Conservation (phyloP, 2,329 filamentous ascomycete genomes). For the Pseudocercospora crystallina region DNA sequence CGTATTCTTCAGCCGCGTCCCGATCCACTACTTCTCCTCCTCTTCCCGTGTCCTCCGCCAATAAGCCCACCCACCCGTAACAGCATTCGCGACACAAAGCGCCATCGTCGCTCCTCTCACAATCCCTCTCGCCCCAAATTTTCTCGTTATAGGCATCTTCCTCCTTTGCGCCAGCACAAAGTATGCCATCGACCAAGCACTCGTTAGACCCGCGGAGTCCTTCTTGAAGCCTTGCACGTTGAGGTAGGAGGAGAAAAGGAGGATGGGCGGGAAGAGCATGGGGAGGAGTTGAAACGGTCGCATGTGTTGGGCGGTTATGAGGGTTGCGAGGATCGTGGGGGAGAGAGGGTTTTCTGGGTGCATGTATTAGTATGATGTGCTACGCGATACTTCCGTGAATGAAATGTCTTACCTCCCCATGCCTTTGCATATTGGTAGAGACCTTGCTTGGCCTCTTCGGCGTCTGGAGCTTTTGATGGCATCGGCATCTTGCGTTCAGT, state of each 20-base stretch:
- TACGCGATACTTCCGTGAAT: background rate
- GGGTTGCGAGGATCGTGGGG: slow-evolving; percentile 63
- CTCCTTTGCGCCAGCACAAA: slow-evolving; percentile 62
- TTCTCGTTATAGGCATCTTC: slow-evolving; percentile 49
- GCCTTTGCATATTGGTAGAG: slow-evolving; percentile 47
- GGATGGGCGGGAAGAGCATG: slow-evolving; percentile 65
- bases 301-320: slow-evolving; percentile 65
- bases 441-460: slow-evolving; percentile 41
- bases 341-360: slow-evolving; percentile 62
- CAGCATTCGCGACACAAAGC: slow-evolving; percentile 52
- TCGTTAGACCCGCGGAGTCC: slow-evolving; percentile 63
- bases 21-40: slow-evolving; percentile 10
- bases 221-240: slow-evolving; percentile 63
- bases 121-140: slow-evolving; percentile 52
- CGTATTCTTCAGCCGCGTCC: too few species aligned
- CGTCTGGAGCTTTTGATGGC: slow-evolving; percentile 38
- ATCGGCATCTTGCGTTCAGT: slow-evolving; percentile 42
- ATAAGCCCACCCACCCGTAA: slow-evolving; percentile 54
- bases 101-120: slow-evolving; percentile 55
- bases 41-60: slow-evolving; percentile 22
- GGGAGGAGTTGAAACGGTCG: slow-evolving; percentile 66
- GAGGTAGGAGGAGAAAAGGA: slow-evolving; percentile 66
- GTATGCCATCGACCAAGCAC: slow-evolving; percentile 66
- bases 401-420: slow-evolving; percentile 53
- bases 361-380: slow-evolving; percentile 6